Evolutionary conservation across 768 basidiomycete species (phyloP).

Genomic region (Dacryopinax spathularia): DNA sequence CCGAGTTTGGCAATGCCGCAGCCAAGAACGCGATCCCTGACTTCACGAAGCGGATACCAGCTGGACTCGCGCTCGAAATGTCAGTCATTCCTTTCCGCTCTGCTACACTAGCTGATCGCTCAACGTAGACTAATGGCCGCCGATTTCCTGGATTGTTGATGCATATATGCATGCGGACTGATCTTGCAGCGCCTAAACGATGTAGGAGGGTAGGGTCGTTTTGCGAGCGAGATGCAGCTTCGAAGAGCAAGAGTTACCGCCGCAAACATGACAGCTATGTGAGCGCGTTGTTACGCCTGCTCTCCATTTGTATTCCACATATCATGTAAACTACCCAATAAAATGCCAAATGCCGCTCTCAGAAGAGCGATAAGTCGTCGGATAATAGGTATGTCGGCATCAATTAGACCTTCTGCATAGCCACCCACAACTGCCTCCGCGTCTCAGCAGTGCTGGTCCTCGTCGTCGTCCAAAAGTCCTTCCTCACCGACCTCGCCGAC

Average conservation of each 20-base stretch:
- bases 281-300: too few species aligned
- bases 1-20: constrained; percentile 54
- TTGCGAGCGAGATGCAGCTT: too few species aligned
- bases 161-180: not conserved
- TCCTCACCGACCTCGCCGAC: not conserved
- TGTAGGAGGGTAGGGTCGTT: too few species aligned
- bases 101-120: not conserved
- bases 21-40: constrained; percentile 75
- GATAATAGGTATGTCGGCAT: too few species aligned
- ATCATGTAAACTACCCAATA: too few species aligned
- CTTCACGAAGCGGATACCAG: constrained; percentile 66
- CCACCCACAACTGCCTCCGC: not conserved
- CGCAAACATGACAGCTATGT: too few species aligned
- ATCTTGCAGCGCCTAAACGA: not conserved
- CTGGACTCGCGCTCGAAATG: constrained; percentile 82
- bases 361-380: too few species aligned
- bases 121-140: constrained; percentile 21
- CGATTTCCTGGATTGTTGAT: constrained; percentile 20
- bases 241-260: too few species aligned
- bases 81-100: constrained; percentile 31
- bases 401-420: not conserved
- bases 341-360: too few species aligned
- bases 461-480: not conserved
- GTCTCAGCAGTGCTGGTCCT: not conserved
- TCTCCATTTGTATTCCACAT: too few species aligned